These are phyloP conservation scores for Fusarium poae DNA, from an alignment of 2,329 filamentous ascomycete species.

Conservation along the genomic window DNA sequence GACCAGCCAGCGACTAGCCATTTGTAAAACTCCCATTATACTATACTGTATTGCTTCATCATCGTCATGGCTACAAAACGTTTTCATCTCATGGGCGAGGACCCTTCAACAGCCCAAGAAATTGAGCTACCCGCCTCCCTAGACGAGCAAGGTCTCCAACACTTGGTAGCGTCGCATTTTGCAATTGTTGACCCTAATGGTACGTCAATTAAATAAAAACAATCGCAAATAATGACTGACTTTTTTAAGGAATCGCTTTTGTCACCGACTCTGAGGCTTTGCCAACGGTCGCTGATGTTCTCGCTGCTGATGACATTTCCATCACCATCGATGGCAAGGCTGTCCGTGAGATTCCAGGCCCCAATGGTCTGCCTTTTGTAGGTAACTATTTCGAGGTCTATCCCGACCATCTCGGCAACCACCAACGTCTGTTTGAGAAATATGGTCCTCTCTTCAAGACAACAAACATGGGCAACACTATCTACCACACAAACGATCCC, in stretches of 20 bases:
- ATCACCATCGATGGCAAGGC: conserved; percentile 64
- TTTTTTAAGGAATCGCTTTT: conserved; percentile 55
- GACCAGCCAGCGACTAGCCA: conserved; percentile 12
- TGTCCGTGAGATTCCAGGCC: conserved; percentile 65
- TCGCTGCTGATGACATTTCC: conserved; percentile 53
- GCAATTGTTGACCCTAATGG: conserved; percentile 59
- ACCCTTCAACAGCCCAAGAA: conserved; percentile 52
- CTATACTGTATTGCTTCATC: neutral
- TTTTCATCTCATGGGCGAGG: conserved; percentile 60
- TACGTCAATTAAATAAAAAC: conserved; percentile 23
- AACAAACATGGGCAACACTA: conserved; percentile 62
- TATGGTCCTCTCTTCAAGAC: conserved; percentile 67
- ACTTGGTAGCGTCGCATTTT: conserved; percentile 59
- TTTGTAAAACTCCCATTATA: conserved; percentile 6
- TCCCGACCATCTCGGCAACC: conserved; percentile 70
- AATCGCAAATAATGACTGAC: conserved; percentile 1
- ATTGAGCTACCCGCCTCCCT: conserved; percentile 54
- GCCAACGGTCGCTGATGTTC: conserved; percentile 53
- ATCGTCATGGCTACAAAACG: conserved; percentile 54
- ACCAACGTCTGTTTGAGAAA: conserved; percentile 65
- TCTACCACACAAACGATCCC: conserved; percentile 66
- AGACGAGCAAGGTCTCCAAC: conserved; percentile 56
- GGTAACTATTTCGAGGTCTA: conserved; percentile 68
- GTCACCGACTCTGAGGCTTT: conserved; percentile 50
- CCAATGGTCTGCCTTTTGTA: conserved; percentile 61